These are phyloP conservation scores for Rhynchosporium secalis DNA, from an alignment of 2,329 filamentous ascomycete genomes.

Conservation along the genomic window DNA sequence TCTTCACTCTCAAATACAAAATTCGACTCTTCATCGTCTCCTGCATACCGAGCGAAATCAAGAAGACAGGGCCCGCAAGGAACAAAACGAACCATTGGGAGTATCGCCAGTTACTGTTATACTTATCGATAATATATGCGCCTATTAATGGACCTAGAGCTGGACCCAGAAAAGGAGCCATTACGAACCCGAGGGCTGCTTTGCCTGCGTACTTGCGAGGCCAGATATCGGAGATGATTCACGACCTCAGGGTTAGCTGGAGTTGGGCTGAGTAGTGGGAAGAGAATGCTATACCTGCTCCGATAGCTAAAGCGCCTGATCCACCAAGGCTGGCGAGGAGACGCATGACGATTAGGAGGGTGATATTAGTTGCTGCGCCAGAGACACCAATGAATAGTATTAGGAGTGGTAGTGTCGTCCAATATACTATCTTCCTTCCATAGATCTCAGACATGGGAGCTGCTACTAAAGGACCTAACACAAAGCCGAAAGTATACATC, in stretches of 20 bases:
- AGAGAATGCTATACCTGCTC: conserved; percentile 27
- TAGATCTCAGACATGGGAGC: conserved; percentile 65
- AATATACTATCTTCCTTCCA: conserved; percentile 61
- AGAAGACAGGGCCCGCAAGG: conserved; percentile 40
- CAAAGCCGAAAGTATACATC: conserved; percentile 60
- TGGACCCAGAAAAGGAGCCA: conserved; percentile 35
- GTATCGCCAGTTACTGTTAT: conserved; percentile 34
- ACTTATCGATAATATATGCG: conserved; percentile 38
- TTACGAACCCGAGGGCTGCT: conserved; percentile 31
- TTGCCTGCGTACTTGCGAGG: conserved; percentile 38
- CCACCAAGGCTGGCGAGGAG: conserved; percentile 66
- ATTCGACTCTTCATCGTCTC: conserved; percentile 33
- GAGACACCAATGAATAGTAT: conserved; percentile 62
- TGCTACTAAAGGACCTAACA: conserved; percentile 63
- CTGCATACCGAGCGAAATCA: conserved; percentile 45
- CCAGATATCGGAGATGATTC: conserved; percentile 52
- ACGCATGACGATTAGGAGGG: conserved; percentile 61
- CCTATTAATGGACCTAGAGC: conserved; percentile 33
- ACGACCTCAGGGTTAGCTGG: conserved; percentile 8
- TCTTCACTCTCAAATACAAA: conserved; percentile 28
- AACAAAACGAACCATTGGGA: conserved; percentile 34
- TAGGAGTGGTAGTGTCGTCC: conserved; percentile 55
- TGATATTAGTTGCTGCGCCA: conserved; percentile 57
- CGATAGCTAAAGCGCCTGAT: conserved; percentile 41
- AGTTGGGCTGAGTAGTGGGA: background rate